Evolutionary conservation across 768 basidiomycete species (phyloP).

Genomic region (Amanita subjunquillea): DNA sequence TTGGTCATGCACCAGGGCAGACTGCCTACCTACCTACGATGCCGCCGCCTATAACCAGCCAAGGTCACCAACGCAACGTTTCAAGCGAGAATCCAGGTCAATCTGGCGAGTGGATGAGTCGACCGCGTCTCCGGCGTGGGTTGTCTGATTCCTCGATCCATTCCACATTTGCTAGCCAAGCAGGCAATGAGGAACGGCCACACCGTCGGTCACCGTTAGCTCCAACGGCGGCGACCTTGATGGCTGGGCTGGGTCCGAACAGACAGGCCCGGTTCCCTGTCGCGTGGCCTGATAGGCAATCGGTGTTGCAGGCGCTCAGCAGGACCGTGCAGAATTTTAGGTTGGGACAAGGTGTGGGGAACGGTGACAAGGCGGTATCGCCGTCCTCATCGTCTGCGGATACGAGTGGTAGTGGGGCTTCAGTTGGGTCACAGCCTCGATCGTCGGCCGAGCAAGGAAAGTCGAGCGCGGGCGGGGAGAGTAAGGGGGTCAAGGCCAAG

Average conservation of each 20-base stretch:
- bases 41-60: not conserved
- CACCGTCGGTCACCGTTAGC: not conserved
- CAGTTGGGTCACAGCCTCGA: not conserved
- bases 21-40: slow-evolving; percentile 21
- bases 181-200: slow-evolving; percentile 16
- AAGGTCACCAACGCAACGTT: not conserved
- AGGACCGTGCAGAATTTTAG: slow-evolving; percentile 43
- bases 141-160: slow-evolving; percentile 90
- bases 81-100: not conserved
- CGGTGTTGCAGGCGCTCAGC: slow-evolving; percentile 45
- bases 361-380: not conserved
- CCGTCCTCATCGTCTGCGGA: not conserved
- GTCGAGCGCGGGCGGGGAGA: not conserved
- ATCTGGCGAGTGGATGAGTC: not conserved
- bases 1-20: slow-evolving; percentile 28
- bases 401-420: not conserved
- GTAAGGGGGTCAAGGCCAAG: not conserved
- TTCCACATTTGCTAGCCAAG: slow-evolving; percentile 64
- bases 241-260: not conserved
- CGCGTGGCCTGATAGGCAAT: slow-evolving; percentile 29
- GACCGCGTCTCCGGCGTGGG: slow-evolving; percentile 35
- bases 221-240: not conserved
- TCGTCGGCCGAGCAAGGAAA: not conserved
- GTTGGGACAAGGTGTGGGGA: slow-evolving; percentile 5
- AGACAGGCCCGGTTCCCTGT: slow-evolving; percentile 9